A percentile compares a stretch with the other conserved stretches of the same genome.
Conservation (phyloP, 1,284 basidiomycete species). For the Grifola frondosa region DNA sequence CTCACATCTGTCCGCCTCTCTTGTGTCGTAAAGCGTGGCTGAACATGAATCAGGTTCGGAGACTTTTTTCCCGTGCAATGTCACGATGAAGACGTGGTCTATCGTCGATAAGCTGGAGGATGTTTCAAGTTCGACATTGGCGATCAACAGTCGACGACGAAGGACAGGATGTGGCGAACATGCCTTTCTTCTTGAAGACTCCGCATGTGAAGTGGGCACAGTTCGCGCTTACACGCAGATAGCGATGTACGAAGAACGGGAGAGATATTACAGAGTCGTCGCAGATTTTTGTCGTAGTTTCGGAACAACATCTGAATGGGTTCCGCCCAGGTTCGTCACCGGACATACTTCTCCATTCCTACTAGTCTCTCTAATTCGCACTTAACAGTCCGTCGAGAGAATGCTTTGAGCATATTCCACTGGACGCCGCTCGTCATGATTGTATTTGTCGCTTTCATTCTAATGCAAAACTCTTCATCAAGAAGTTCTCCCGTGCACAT, state of each 20-base stretch:
- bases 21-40: no score
- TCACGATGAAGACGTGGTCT: conserved; percentile 29
- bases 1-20: background rate
- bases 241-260: conserved; percentile 31
- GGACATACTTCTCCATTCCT: no score
- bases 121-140: conserved; percentile 29
- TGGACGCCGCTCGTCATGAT: no score
- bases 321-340: no score
- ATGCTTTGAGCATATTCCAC: no score
- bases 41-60: background rate
- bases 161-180: conserved; percentile 25
- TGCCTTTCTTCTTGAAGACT: conserved; percentile 27
- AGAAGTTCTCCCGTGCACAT: no score
- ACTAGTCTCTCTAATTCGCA: no score
- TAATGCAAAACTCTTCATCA: no score
- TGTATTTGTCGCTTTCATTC: no score
- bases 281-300: conserved; percentile 25
- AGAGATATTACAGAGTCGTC: conserved; percentile 26
- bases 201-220: conserved; percentile 29
- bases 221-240: conserved; percentile 30
- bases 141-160: conserved; percentile 33
- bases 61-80: conserved; percentile 5
- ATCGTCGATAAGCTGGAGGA: conserved; percentile 26
- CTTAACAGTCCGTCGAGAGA: no score
- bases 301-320: no score